Evolutionary conservation across 202 grass and related monocot species (phyloP), one percentile per base, ranked within the genome.

Genomic region (Setaria viridis): DNA sequence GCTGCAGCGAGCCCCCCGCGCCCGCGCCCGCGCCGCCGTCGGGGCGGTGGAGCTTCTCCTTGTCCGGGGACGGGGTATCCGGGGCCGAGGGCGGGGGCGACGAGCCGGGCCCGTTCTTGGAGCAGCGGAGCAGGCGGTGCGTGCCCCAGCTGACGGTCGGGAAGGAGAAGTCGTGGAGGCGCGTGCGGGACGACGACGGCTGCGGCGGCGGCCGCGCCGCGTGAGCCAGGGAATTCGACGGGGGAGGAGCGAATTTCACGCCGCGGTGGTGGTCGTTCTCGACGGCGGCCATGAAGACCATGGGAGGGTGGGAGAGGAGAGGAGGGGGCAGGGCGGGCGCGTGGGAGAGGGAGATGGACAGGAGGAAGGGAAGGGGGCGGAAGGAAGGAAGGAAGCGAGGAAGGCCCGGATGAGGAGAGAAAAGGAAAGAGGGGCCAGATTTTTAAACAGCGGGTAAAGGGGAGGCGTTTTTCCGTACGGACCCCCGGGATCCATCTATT

Each of bases 141-240:
- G 86, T 84, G 70, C 77, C 84, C 89, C 89, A 91, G 92, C 84
- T 89, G 80, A 86, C 80, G 67, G 82, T 89, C 19, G 80, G 87
- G 86, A 91, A 89, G 49, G 80, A 77, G 89, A 89, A 94, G 47
- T 84, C 62, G 85, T 91, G 89, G 20, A 91, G 81, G 48, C 79
- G 60, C 46, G 43, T 71, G 62, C 84, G 87, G 42, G 72, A 53
- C 50, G 60, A 15, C 25, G 68, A 43, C 51, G 39, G 49, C 53
- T 48, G 17, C n/a, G 39, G 49, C 53, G 47, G 17, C n/a, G 51
- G 74, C 67, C 35, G 55, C 42, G 69, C 16, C 16, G 66, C 37
- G 8, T 86, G 75, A 8, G 70, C 25, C 33, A 8, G 9, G 19
- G 14, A 5, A 14, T 4, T 49, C 17, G 78, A 48, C 1, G 56